phyloP scores from a whole-genome alignment of 371 early-diverging fungal genomes.

The Rhizopus delemar region DNA sequence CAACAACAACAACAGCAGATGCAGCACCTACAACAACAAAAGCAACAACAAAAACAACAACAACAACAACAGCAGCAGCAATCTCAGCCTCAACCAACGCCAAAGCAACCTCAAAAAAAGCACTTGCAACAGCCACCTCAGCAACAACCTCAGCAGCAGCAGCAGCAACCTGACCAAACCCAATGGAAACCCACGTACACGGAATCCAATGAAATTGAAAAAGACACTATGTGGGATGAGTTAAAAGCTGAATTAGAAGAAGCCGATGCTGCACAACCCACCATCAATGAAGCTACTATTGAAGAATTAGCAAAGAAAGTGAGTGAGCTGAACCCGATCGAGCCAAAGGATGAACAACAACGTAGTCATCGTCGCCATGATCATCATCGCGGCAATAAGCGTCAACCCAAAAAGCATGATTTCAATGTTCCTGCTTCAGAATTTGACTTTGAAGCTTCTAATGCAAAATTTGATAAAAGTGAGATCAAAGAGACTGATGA shows the following conservation, averaged over 20 bases:
- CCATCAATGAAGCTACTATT: slow-evolving; percentile 49
- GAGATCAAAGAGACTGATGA: slow-evolving; percentile 63
- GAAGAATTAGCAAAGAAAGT: slow-evolving; percentile 61
- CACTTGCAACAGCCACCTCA: slow-evolving; percentile 20
- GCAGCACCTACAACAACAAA: slow-evolving; percentile 24
- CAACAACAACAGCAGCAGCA: slow-evolving; percentile 15
- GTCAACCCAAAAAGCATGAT: slow-evolving; percentile 38
- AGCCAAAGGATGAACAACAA: slow-evolving; percentile 14
- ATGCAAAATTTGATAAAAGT: slow-evolving; percentile 90
- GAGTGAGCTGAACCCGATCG: slow-evolving; percentile 50
- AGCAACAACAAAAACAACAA: slow-evolving; percentile 19
- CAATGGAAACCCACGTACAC: slow-evolving; percentile 22
- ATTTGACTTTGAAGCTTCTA: slow-evolving; percentile 92
- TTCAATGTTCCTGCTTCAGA: slow-evolving; percentile 81
- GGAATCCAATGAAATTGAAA: slow-evolving; percentile 15
- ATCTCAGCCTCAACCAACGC: slow-evolving; percentile 30
- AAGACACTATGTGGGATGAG: slow-evolving; percentile 24
- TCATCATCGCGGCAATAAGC: slow-evolving; percentile 33
- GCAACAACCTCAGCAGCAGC: not conserved
- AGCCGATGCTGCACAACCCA: slow-evolving; percentile 31
- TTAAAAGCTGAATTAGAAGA: slow-evolving; percentile 30
- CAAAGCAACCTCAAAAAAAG: slow-evolving; percentile 27
- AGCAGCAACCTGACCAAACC: slow-evolving; percentile 8
- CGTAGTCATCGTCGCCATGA: slow-evolving; percentile 19
- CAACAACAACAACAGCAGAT: not conserved